Evolutionary conservation across 495 filamentous ascomycete species (phyloP), one percentile per base, ranked within the genome.

Genomic region (Tuber indicum): DNA sequence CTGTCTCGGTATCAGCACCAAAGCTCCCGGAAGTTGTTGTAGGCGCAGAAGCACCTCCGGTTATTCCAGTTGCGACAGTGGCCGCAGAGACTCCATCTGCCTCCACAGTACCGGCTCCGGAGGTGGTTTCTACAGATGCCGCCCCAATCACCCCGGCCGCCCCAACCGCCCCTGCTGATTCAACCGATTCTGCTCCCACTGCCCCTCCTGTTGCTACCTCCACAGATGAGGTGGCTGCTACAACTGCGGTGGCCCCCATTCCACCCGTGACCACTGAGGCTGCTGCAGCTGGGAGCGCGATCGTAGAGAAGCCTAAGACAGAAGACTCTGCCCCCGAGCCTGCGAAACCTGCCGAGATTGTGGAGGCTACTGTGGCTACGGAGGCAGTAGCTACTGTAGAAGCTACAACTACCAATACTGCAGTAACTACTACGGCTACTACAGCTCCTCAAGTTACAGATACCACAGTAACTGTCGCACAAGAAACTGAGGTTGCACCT

Each of bases 31-130:
- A 73, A 71, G 66, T 74, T n/a, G 32, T 12, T 19, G 73, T 32
- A 36, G 85, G 85, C 26, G 82, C 84, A 58, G 85, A 86, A 36
- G 82, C 85, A 0, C 85, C 58, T 62, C 58, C 10, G 26, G 58
- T n/a, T 62, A 32, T 62, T 26, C 58, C 58, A n/a, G 58, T 32
- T 16, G 26, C n/a, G 4, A 32, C 26, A 62, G 58, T 26, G 26
- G 58, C 4, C 5, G 1, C 58, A 62, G 58, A 62, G 26, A 7
- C 32, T 62, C 14, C 58, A 62, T 62, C n/a, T 26, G 16, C 3
- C 0, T 5, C 3, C 58, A 62, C 14, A n/a, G 10, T 6, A 16
- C 58, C 58, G 9, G 9, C 26, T 26, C 52, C 52, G 10, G n/a
- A 58, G 49, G 23, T 16, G 1, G 52, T 14, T 62, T 32, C 52